Evolutionary conservation across 257 asterid genomes (phyloP).

Genomic region (Solanum gandarillasii): DNA sequence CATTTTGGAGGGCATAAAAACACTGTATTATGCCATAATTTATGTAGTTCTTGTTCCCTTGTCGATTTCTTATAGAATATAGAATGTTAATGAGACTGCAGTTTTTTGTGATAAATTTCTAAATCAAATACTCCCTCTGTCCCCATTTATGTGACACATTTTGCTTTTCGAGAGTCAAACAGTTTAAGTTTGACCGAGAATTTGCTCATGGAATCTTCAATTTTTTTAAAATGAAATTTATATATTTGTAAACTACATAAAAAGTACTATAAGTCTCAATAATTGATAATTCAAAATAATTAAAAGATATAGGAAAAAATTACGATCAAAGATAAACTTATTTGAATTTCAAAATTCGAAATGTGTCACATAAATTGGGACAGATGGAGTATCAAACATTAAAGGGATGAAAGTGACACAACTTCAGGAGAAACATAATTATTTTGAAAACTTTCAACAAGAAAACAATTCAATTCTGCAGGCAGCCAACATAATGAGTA

Average conservation of each 20-base stretch:
- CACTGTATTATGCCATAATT: background rate
- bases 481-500: background rate
- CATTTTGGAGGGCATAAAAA: background rate
- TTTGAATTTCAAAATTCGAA: no score
- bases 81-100: background rate
- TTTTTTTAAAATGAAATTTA: no score
- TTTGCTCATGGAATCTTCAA: no score
- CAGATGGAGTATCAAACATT: background rate
- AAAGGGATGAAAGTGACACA: background rate
- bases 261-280: no score
- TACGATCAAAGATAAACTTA: no score
- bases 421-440: background rate
- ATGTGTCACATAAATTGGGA: no score
- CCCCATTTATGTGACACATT: no score
- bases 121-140: background rate
- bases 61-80: background rate
- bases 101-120: background rate
- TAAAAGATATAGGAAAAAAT: no score
- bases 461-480: background rate
- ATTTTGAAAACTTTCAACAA: background rate
- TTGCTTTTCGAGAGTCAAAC: no score
- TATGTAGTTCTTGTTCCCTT: background rate
- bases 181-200: no score
- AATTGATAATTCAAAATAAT: no score
- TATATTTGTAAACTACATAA: no score